Conservation (phyloP, 441 rosid species). For the Bocquillonia castaneifolia region DNA sequence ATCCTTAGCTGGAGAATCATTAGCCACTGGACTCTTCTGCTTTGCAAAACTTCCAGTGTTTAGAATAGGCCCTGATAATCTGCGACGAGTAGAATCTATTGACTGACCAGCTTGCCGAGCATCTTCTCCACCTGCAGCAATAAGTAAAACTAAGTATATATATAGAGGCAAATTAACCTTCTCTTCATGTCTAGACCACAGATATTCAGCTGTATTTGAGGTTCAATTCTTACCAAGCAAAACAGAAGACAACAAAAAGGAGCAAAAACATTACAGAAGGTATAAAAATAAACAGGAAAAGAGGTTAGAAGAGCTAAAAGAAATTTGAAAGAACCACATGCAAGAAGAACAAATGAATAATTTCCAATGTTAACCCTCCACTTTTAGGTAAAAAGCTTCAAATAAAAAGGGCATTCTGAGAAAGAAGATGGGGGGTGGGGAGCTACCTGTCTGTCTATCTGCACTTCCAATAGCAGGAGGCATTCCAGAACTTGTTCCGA, state of each 20-base stretch:
- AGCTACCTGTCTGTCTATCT: constrained; percentile 75
- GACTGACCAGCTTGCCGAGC: constrained; percentile 57
- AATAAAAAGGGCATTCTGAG: neutral
- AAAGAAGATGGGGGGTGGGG: no score
- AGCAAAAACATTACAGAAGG: neutral
- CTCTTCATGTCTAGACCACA: neutral
- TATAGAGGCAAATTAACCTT: constrained; percentile 11
- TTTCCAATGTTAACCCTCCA: neutral
- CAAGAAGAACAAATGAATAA: neutral
- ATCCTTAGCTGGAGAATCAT: constrained; percentile 63
- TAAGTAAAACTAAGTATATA: neutral
- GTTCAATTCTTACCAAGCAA: neutral
- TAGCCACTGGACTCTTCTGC: constrained; percentile 68
- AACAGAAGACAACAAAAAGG: neutral
- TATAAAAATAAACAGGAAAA: neutral
- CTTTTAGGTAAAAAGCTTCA: neutral
- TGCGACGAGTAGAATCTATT: constrained; percentile 55
- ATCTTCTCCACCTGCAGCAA: constrained; percentile 57
- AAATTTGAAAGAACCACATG: neutral
- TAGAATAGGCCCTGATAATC: constrained; percentile 56
- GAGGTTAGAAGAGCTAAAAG: neutral
- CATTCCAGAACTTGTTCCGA: constrained; percentile 80
- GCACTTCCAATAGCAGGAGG: constrained; percentile 65
- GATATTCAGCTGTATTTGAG: neutral
- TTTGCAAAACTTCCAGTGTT: constrained; percentile 56